Evolutionary conservation across 2,329 filamentous ascomycete species (phyloP).

Genomic region (Stagonosporopsis rhizophila): DNA sequence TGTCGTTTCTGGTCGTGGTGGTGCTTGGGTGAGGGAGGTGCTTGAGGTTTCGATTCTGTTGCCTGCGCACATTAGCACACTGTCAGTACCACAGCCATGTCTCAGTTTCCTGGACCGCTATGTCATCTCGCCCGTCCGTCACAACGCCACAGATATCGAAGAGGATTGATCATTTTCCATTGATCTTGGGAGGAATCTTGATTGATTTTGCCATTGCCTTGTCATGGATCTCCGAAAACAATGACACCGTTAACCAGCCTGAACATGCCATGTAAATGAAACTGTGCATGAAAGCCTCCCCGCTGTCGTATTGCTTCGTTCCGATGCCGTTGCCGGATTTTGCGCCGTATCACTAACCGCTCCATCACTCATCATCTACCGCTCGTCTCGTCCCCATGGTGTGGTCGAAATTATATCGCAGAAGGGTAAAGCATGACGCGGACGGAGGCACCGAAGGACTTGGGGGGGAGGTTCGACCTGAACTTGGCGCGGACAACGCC

Average conservation of each 20-base stretch:
- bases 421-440: slow-evolving; percentile 98
- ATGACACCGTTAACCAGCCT: slow-evolving; percentile 49
- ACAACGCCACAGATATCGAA: slow-evolving; percentile 12
- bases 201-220: slow-evolving; percentile 48
- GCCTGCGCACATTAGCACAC: not conserved
- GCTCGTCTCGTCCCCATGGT: slow-evolving; percentile 34
- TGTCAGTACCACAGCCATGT: not conserved
- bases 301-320: slow-evolving; percentile 35
- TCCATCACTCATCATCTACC: slow-evolving; percentile 36
- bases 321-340: slow-evolving; percentile 38
- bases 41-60: not conserved
- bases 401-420: slow-evolving; percentile 76
- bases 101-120: not conserved
- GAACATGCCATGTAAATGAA: slow-evolving; percentile 48
- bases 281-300: slow-evolving; percentile 41
- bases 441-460: slow-evolving; percentile 86
- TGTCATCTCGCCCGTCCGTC: slow-evolving; percentile 4
- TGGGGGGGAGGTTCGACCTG: slow-evolving; percentile 91
- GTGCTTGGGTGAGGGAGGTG: not conserved
- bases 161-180: slow-evolving; percentile 45
- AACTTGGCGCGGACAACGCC: slow-evolving; percentile 98
- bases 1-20: not conserved
- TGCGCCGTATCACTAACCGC: slow-evolving; percentile 38
- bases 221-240: slow-evolving; percentile 47
- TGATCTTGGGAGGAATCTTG: slow-evolving; percentile 50